Percentiles rank a stretch among this genome's conserved stretches.
These are phyloP conservation scores for Xylariaceae sp. DNA, from an alignment of 2,329 filamentous ascomycete genomes.

Conservation along the genomic window DNA sequence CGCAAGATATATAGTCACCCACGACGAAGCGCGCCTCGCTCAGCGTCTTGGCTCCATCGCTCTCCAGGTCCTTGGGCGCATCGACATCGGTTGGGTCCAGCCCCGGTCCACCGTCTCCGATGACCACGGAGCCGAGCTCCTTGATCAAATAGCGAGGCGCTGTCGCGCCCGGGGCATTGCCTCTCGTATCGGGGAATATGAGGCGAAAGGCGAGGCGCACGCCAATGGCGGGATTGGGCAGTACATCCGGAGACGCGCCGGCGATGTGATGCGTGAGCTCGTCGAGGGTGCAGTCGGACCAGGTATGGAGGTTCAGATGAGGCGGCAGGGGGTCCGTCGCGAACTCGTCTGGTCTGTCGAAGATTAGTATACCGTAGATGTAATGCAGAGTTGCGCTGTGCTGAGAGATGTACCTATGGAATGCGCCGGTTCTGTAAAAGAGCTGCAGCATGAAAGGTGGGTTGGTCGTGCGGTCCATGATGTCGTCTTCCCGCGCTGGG, in stretches of 20 bases:
- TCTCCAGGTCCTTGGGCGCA: slow-evolving; percentile 22
- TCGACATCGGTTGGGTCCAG: slow-evolving; percentile 26
- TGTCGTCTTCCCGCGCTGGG: slow-evolving; percentile 1
- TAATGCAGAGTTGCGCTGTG: neutral
- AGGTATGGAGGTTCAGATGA: slow-evolving; percentile 79
- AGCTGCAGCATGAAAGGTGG: slow-evolving; percentile 82
- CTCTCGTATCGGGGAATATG: slow-evolving; percentile 70
- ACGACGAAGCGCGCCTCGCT: slow-evolving; percentile 77
- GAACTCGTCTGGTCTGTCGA: slow-evolving; percentile 65
- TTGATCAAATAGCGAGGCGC: slow-evolving; percentile 48
- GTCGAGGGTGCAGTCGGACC: slow-evolving; percentile 72
- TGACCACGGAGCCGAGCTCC: slow-evolving; percentile 77
- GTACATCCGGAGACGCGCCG: slow-evolving; percentile 51
- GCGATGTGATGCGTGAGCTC: slow-evolving; percentile 78
- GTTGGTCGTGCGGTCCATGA: slow-evolving; percentile 59
- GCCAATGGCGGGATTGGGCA: slow-evolving; percentile 72
- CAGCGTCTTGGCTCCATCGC: slow-evolving; percentile 58
- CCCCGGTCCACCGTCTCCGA: slow-evolving; percentile 56
- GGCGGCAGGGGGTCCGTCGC: slow-evolving; percentile 53
- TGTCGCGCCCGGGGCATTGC: slow-evolving; percentile 3
- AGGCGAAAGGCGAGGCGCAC: slow-evolving; percentile 85
- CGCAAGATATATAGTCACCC: slow-evolving; percentile 83
- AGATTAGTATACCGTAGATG: neutral
- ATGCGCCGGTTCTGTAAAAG: slow-evolving; percentile 72
- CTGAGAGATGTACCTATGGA: slow-evolving; percentile 54